Percentiles rank a stretch among this genome's conserved stretches.
Evolutionary conservation across 345 rosid species (phyloP).

Genomic region (Populus ilicifolia): DNA sequence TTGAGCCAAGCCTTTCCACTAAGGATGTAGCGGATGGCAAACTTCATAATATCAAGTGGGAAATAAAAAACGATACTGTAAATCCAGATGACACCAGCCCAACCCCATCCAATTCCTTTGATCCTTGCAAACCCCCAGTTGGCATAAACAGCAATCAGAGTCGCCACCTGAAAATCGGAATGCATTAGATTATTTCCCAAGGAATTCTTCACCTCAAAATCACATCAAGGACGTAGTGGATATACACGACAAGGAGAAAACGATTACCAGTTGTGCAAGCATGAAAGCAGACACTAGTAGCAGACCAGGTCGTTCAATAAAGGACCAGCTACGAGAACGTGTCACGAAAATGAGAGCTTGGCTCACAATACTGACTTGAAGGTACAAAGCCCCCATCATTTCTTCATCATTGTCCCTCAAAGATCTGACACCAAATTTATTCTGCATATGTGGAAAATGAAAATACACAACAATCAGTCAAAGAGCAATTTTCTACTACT

Average conservation of each 20-base stretch:
- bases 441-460: conserved; percentile 11
- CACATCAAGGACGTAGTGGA: background rate
- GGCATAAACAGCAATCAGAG: conserved; percentile 28
- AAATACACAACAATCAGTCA: background rate
- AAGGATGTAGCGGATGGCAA: conserved; percentile 24
- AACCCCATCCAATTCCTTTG: conserved; percentile 31
- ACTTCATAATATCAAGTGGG: conserved; percentile 27
- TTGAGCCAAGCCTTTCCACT: conserved; percentile 33
- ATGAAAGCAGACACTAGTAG: conserved; percentile 23
- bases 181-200: background rate
- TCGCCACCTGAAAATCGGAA: conserved; percentile 21
- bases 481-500: background rate
- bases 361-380: conserved; percentile 35
- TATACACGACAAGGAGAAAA: background rate
- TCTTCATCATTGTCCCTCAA: background rate
- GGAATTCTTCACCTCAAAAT: background rate
- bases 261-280: conserved; percentile 28
- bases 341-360: conserved; percentile 35
- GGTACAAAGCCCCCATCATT: conserved; percentile 29
- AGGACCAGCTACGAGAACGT: conserved; percentile 36
- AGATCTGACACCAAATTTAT: conserved; percentile 21
- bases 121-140: conserved; percentile 31
- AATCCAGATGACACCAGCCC: conserved; percentile 34
- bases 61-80: conserved; percentile 23
- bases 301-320: conserved; percentile 26